These are phyloP conservation scores for Chimonanthus salicifolius DNA, from an alignment of 164 flowering plant genomes.

Conservation along the genomic window DNA sequence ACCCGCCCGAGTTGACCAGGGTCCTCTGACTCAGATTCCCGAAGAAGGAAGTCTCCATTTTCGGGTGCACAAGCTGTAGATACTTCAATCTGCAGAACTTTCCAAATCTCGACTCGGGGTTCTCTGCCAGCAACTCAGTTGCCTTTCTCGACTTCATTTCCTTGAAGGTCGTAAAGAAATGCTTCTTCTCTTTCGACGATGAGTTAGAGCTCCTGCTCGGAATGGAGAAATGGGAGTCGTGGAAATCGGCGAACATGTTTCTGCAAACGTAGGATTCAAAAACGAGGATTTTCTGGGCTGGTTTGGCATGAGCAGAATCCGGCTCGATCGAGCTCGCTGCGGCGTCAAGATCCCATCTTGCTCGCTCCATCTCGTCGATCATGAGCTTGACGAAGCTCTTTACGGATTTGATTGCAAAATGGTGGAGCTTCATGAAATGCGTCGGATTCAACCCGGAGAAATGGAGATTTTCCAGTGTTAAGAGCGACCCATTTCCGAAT, in stretches of 20 bases:
- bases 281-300: constrained; percentile 38
- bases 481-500: constrained; percentile 30
- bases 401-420: constrained; percentile 38
- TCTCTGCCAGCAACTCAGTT: constrained; percentile 28
- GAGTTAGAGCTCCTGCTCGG: constrained; percentile 12
- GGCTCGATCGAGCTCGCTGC: constrained; percentile 50
- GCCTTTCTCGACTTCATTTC: constrained; percentile 37
- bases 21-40: constrained; percentile 66
- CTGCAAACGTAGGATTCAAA: constrained; percentile 65
- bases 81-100: constrained; percentile 56
- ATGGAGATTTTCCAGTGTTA: constrained; percentile 36
- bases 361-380: constrained; percentile 61
- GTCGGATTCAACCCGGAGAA: constrained; percentile 35
- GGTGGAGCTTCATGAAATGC: constrained; percentile 42
- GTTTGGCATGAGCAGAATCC: constrained; percentile 22
- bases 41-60: constrained; percentile 72
- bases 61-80: constrained; percentile 56
- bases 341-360: constrained; percentile 61
- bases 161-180: constrained; percentile 46
- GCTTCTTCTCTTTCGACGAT: constrained; percentile 2
- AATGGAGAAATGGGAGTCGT: constrained; percentile 29
- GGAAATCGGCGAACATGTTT: constrained; percentile 63
- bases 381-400: constrained; percentile 56
- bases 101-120: constrained; percentile 42
- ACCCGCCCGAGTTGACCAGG: constrained; percentile 42